Evolutionary conservation across 139 green algal genomes (phyloP).

Genomic region (Coelastrella sp.): DNA sequence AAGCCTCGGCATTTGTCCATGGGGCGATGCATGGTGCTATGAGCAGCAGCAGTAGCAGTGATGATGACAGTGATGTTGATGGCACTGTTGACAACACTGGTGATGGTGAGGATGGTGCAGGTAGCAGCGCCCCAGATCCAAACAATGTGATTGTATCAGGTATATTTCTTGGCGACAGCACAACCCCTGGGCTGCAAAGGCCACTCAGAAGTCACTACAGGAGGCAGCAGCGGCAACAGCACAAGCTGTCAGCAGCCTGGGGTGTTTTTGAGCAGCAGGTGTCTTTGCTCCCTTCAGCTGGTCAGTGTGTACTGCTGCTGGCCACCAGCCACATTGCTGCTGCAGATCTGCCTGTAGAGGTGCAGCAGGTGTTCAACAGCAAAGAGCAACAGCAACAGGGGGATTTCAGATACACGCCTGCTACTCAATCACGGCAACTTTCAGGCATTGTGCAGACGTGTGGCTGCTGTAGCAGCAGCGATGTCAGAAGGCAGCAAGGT

Average conservation of each 20-base stretch:
- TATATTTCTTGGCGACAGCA: too few relatives aligned
- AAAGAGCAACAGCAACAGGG: neutral
- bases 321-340: neutral
- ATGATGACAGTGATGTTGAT: neutral
- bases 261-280: conserved; percentile 34
- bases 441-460: conserved; percentile 23
- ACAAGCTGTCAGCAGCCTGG: conserved; percentile 23
- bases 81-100: neutral
- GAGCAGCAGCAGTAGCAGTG: conserved; percentile 27
- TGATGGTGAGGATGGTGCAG: neutral
- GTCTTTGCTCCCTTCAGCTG: neutral
- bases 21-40: neutral
- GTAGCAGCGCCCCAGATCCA: too few relatives aligned
- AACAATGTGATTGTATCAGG: too few relatives aligned
- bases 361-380: conserved; percentile 39
- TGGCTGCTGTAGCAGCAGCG: neutral
- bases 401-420: too few relatives aligned
- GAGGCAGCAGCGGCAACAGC: neutral
- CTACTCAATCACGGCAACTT: too few relatives aligned
- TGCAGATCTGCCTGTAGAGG: neutral
- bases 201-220: too few relatives aligned
- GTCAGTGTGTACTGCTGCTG: conserved; percentile 23
- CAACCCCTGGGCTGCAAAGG: too few relatives aligned
- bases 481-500: neutral
- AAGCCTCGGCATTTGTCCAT: too few relatives aligned